Percentiles rank a stretch among this genome's conserved stretches.
Evolutionary conservation across 1,139 yeast genomes (phyloP).

Genomic region (Saccharomyces hybrid): DNA sequence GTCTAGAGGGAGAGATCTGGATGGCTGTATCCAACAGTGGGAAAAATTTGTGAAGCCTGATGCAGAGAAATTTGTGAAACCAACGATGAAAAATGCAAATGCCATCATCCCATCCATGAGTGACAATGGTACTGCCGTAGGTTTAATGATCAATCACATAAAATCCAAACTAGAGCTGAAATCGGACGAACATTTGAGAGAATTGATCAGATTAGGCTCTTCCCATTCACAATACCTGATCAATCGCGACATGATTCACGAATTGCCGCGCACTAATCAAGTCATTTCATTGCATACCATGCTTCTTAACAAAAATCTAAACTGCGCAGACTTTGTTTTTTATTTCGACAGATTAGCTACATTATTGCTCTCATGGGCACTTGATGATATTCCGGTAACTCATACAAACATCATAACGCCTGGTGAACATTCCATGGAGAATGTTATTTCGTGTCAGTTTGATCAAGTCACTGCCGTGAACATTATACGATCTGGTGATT

Average conservation of each 20-base stretch:
- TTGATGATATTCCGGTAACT: slow-evolving; percentile 40
- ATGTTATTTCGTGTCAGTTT: slow-evolving; percentile 35
- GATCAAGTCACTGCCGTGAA: slow-evolving; percentile 63
- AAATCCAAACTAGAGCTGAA: slow-evolving; percentile 61
- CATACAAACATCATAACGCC: slow-evolving; percentile 40
- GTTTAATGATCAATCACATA: slow-evolving; percentile 71
- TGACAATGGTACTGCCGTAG: slow-evolving; percentile 73
- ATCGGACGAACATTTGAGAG: slow-evolving; percentile 55
- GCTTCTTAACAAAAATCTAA: slow-evolving; percentile 47
- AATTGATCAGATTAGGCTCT: slow-evolving; percentile 31
- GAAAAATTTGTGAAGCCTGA: slow-evolving; percentile 89
- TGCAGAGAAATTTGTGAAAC: slow-evolving; percentile 66
- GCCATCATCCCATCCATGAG: slow-evolving; percentile 82
- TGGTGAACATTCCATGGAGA: slow-evolving; percentile 33
- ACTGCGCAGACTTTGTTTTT: slow-evolving; percentile 73
- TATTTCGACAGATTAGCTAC: slow-evolving; percentile 76
- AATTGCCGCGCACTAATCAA: slow-evolving; percentile 59
- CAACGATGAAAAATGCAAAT: slow-evolving; percentile 78
- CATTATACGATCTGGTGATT: slow-evolving; percentile 86
- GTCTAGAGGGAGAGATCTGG: slow-evolving; percentile 75
- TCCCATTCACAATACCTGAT: slow-evolving; percentile 14
- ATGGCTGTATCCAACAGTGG: slow-evolving; percentile 85
- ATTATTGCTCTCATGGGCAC: slow-evolving; percentile 57
- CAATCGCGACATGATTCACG: slow-evolving; percentile 16
- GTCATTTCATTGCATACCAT: slow-evolving; percentile 66